Percentiles rank a stretch among this genome's conserved stretches.
Evolutionary conservation across 148 eudicot species (phyloP).

Genomic region (Persicaria maculosa): DNA sequence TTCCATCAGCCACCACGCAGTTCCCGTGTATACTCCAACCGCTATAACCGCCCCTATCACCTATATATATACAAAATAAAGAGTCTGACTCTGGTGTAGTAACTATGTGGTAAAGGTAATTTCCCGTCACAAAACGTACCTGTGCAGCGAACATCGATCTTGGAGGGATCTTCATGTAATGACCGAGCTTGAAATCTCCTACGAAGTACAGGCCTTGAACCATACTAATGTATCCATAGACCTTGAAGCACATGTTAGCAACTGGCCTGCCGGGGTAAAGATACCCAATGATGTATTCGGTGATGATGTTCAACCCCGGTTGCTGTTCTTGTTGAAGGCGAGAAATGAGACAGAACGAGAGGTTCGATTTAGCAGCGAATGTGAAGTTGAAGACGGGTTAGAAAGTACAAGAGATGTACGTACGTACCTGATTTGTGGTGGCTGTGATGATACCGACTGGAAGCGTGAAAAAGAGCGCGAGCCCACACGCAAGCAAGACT

Average conservation of each 20-base stretch:
- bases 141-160: slow-evolving; percentile 70
- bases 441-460: slow-evolving; percentile 69
- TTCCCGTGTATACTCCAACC: slow-evolving; percentile 61
- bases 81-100: neutral
- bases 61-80: slow-evolving; percentile 13
- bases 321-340: slow-evolving; percentile 23
- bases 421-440: slow-evolving; percentile 61
- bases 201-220: slow-evolving; percentile 55
- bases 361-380: no score
- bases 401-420: neutral
- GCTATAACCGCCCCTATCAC: slow-evolving; percentile 60
- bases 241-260: slow-evolving; percentile 83
- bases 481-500: slow-evolving; percentile 50
- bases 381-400: no score
- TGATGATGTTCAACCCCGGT: slow-evolving; percentile 77
- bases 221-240: slow-evolving; percentile 85
- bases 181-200: slow-evolving; percentile 78
- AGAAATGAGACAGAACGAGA: no score
- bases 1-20: slow-evolving; percentile 94
- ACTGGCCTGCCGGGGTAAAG: slow-evolving; percentile 65
- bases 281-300: slow-evolving; percentile 70
- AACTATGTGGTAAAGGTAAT: neutral
- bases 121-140: slow-evolving; percentile 17
- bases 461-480: slow-evolving; percentile 59
- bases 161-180: slow-evolving; percentile 91